Base-by-base conservation (phyloP, 2,329 filamentous ascomycete species). In the Aspergillus sergii region DNA sequence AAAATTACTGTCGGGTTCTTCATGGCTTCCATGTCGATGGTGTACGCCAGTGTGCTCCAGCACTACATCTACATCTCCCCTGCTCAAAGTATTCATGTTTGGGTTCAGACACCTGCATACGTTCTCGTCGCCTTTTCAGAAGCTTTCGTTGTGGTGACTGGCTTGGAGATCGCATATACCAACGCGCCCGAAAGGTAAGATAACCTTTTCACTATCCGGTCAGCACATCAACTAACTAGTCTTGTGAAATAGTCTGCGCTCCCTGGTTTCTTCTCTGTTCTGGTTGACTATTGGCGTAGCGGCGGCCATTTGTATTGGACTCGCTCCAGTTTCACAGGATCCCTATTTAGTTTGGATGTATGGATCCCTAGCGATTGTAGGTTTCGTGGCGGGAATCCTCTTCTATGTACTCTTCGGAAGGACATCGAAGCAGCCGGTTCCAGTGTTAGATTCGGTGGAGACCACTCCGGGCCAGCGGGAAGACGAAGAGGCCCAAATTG, bases 1-100 rank as follows among this genome's bases (percentile, higher is more conserved):
- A 89, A 85, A 0, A 91, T 92, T 77, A 84, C 87, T 2, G 73
- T 78, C 8, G 90, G 89, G 56, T 91, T 91, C 80, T 75, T 85
- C 67, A 79, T 88, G 59, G 87, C 84, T 10, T 77, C 84, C 5
- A 68, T 85, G 14, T 84, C 88, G 34, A 83, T 82, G 78, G 80
- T 84, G 74, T 83, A 83, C 69, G 82, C 82, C 8, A 81, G 80
- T 11, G 71, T 79, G 43, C 74, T 85, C 0, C 83, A 85, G 66
- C 74, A 80, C 34, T 69, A 62, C 51, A 65, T 64, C 32, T 64
- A 61, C 32, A 61, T 41, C 10, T 62, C 64, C 14, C 58, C 51
- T 9, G 50, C 62, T 1, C 71, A 73, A 32, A 62, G 66, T 34
- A 65, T 75, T 21, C 68, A 72, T 46, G 68, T 74, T n/a, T 69